Base-by-base conservation (phyloP, 108 stramenopile species). In the Cyclotella baltica region DNA sequence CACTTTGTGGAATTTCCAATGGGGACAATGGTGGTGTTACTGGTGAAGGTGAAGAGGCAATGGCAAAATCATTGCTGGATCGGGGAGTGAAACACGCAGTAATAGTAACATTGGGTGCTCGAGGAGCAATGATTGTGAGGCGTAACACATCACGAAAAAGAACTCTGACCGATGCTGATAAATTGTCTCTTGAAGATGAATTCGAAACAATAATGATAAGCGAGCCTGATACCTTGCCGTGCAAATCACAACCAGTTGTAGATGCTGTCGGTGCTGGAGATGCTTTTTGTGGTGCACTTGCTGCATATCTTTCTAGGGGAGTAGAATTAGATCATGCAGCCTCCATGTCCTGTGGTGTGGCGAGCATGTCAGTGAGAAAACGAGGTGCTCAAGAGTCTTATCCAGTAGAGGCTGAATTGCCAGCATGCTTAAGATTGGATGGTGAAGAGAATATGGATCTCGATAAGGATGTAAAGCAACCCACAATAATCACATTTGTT, bases 261-360 rank as follows among this genome's bases (percentile, higher is more conserved):
- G 93, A 93, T 70, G 86, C 95, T 34, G 89, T 93, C n/a, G 95
- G 95, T 0, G 95, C 95, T 1, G 95, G 95, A 43, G 95, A 96
- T 85, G 65, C 87, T 22, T 96, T 96, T 79, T 92, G 92, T 47
- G 95, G 95, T 35, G 83, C 95, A 11, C 75, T 96, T 27, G 72
- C 91, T 9, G 77, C 89, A 23, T 93, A 90, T 56, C 64, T 92
- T 10, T 86, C 95, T 11, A 67, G 86, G 0, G 92, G 92, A 18
- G 53, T 92, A 1, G 61, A 69, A 18, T 73, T 93, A 30, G 52
- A 68, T 3, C 73, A 80, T 18, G 89, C 89, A 27, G 88, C 89
- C 6, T 75, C 62, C 43, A 88, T 85, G 81, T 89, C 94, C 0
- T 95, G 94, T 75, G 94, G 92, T 40, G 83, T 93, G 52, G 94